phyloP scores from a whole-genome alignment of 2,329 filamentous ascomycete species.

The Pseudogymnoascus sp. region DNA sequence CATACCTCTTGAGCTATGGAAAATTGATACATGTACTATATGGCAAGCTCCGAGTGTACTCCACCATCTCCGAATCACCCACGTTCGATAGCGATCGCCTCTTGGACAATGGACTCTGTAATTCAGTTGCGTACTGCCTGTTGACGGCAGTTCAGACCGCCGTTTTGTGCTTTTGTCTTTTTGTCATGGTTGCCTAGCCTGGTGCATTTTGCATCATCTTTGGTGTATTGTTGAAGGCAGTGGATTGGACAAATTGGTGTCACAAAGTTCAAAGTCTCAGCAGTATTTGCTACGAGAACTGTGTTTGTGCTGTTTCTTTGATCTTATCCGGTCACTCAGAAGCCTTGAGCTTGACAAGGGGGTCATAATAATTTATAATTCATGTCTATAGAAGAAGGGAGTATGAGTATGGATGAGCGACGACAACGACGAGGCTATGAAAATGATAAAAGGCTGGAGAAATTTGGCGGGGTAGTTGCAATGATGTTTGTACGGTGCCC shows the following conservation, averaged over 20 bases:
- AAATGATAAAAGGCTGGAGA: background rate
- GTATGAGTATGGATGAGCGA: background rate
- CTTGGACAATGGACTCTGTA: background rate
- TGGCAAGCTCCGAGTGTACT: background rate
- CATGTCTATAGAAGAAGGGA: background rate
- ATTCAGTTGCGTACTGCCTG: background rate
- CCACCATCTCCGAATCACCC: background rate
- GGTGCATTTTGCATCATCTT: background rate
- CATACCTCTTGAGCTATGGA: background rate
- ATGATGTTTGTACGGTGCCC: background rate
- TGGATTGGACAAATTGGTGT: background rate
- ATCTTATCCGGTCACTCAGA: background rate
- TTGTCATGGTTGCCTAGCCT: conserved; percentile 3
- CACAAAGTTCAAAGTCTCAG: background rate
- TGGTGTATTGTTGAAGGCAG: background rate
- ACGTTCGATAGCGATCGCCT: background rate
- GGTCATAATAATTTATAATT: background rate
- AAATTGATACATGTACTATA: background rate
- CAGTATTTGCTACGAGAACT: background rate
- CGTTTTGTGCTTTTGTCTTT: background rate
- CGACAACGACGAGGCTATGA: background rate
- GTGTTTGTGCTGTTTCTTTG: background rate
- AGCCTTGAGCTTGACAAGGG: too few species aligned
- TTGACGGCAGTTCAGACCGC: background rate
- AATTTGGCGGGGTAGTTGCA: background rate